Evolutionary conservation across 2,329 filamentous ascomycete genomes (phyloP), one percentile per base, ranked within the genome.

Genomic region (Aureobasidium sp.): DNA sequence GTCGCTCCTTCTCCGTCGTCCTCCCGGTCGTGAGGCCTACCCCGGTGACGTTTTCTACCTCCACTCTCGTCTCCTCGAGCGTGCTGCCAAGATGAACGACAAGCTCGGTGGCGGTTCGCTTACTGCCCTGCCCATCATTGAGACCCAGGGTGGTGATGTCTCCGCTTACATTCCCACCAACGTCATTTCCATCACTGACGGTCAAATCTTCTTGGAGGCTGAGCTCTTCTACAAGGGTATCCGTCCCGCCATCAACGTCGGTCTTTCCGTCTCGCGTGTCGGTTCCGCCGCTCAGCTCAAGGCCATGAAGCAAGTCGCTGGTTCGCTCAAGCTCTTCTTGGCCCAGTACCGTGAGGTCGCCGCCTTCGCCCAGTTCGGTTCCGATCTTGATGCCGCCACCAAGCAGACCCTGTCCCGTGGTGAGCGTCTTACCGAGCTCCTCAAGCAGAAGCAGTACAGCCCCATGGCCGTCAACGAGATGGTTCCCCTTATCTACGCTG

Each of bases 201-300:
- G 94, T 67, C 94, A 99, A 83, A 97, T 99, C 80, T 99, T 99
- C 90, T 85, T 99, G 83, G 94, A 99, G 82, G 80, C 93, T 69
- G 94, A 99, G 80, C 85, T 97, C 68, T 99, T 97, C 89, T 97
- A 96, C 90, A 99, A 99, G 90, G 94, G 94, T 95, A 82, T 99
- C 80, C 93, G 94, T 75, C 94, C 94, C 73, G 94, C 94, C 82
- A 99, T 99, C 80, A 99, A 99, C 86, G 94, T 99, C 89, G 94
- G 94, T 94, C 90, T 99, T 71, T 99, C 94, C 73, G 94, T 99
- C 72, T 99, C 94, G 70, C 94, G 94, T 90, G 94, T 99, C 87
- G 94, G 94, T 78, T 99, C 94, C 74, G 90, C 94, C 77, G 94
- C 94, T 76, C 94, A 99, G 86, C 86, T 97, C 79, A 99, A 97